Percentiles rank a stretch among this genome's conserved stretches.
These are phyloP conservation scores for Lachnellula occidentalis DNA, from an alignment of 2,329 filamentous ascomycete species.

Conservation along the genomic window DNA sequence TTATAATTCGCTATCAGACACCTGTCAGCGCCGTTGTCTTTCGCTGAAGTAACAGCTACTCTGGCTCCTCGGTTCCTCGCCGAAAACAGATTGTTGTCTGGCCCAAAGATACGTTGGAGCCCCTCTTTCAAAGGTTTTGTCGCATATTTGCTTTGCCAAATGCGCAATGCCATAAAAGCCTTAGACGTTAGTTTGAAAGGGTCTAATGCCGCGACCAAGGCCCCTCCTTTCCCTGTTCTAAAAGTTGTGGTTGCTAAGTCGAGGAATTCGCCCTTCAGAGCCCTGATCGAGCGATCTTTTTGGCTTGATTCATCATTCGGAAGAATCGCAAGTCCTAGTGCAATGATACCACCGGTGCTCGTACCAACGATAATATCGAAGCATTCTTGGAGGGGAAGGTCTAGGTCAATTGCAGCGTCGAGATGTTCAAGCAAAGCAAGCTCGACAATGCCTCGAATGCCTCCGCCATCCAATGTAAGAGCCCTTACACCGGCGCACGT, in stretches of 20 bases:
- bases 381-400: slow-evolving; percentile 1
- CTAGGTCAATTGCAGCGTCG: neutral
- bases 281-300: neutral
- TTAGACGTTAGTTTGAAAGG: slow-evolving; percentile 5
- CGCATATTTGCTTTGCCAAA: slow-evolving; percentile 7
- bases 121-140: slow-evolving; percentile 5
- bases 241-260: slow-evolving; percentile 3
- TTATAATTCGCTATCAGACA: slow-evolving; percentile 12
- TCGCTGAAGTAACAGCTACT: slow-evolving; percentile 10
- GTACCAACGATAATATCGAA: slow-evolving; percentile 8
- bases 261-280: slow-evolving; percentile 3
- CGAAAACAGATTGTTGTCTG: slow-evolving; percentile 4
- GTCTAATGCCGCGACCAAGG: neutral
- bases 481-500: neutral
- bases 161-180: slow-evolving; percentile 4
- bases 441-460: slow-evolving; percentile 3
- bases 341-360: slow-evolving; percentile 2
- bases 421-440: neutral
- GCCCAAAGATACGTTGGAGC: slow-evolving; percentile 3
- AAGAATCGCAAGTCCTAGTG: neutral
- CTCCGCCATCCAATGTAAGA: slow-evolving; percentile 4
- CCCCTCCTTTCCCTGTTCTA: neutral
- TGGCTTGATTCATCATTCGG: neutral
- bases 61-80: neutral
- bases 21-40: slow-evolving; percentile 4